Evolutionary conservation across 2,329 filamentous ascomycete genomes (phyloP).

Genomic region (Cercospora sojina): DNA sequence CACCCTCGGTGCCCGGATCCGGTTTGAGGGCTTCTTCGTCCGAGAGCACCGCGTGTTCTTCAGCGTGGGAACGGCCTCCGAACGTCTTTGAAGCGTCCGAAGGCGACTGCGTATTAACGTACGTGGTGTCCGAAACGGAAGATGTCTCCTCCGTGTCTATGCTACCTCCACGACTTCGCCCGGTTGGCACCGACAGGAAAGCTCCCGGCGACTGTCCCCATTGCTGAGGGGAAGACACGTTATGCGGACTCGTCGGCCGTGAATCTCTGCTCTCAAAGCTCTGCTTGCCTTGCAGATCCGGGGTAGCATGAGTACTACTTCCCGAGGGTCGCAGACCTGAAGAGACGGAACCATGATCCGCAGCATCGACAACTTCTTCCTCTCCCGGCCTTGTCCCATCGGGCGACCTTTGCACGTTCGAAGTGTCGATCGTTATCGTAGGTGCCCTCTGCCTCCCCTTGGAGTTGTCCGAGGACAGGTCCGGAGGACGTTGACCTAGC

Average conservation of each 20-base stretch:
- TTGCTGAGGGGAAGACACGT: slow-evolving; percentile 63
- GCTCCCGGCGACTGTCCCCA: slow-evolving; percentile 53
- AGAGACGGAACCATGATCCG: slow-evolving; percentile 17
- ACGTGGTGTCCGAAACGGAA: slow-evolving; percentile 62
- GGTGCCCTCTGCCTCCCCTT: slow-evolving; percentile 42
- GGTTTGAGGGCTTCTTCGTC: slow-evolving; percentile 70
- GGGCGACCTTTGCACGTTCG: slow-evolving; percentile 44
- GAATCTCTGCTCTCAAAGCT: slow-evolving; percentile 66
- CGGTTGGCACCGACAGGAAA: slow-evolving; percentile 63
- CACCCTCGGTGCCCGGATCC: slow-evolving; percentile 71
- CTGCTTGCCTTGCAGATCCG: slow-evolving; percentile 55
- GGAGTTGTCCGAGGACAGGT: not conserved
- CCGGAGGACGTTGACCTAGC: not conserved
- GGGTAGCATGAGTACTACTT: slow-evolving; percentile 31
- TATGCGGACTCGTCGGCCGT: slow-evolving; percentile 65
- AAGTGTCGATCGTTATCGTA: slow-evolving; percentile 54
- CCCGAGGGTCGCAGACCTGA: slow-evolving; percentile 22
- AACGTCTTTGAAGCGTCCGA: slow-evolving; percentile 33
- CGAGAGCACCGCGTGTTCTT: slow-evolving; percentile 56
- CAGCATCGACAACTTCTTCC: slow-evolving; percentile 36
- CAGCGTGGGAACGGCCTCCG: slow-evolving; percentile 34
- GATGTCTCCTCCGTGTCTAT: slow-evolving; percentile 62
- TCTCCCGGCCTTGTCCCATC: slow-evolving; percentile 37
- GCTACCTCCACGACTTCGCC: slow-evolving; percentile 64
- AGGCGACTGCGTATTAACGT: slow-evolving; percentile 50